phyloP scores from a whole-genome alignment of 345 rosid species.

The Geranium rotundifolium region DNA sequence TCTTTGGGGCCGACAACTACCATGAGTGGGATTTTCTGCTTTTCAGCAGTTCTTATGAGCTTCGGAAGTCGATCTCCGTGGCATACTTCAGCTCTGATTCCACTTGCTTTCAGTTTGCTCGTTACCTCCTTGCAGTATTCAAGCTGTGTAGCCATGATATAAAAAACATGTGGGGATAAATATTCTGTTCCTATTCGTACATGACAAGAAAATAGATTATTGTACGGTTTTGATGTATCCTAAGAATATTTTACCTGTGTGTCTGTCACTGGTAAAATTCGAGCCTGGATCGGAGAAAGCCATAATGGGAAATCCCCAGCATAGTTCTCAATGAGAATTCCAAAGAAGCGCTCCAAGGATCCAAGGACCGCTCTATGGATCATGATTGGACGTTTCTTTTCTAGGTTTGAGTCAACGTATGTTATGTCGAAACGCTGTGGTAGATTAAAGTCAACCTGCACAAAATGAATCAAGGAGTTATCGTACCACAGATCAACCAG shows the following conservation, averaged over 20 bases:
- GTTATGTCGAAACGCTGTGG: constrained; percentile 84
- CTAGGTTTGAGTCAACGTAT: constrained; percentile 65
- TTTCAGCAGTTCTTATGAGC: constrained; percentile 85
- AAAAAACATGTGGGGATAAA: background rate
- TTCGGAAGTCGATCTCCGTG: constrained; percentile 87
- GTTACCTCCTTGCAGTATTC: constrained; percentile 56
- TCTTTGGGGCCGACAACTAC: constrained; percentile 90
- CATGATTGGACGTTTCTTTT: constrained; percentile 85
- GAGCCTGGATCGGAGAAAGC: constrained; percentile 89
- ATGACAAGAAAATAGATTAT: no score
- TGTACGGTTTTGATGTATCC: background rate
- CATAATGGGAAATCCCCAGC: constrained; percentile 97
- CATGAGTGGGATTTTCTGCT: constrained; percentile 83
- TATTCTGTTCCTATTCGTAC: background rate
- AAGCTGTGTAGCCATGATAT: constrained; percentile 26
- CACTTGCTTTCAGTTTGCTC: constrained; percentile 40
- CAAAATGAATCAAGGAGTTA: background rate
- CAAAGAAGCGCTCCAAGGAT: constrained; percentile 81
- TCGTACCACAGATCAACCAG: background rate
- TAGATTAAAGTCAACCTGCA: constrained; percentile 88
- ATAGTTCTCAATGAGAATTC: constrained; percentile 86
- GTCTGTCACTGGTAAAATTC: constrained; percentile 83
- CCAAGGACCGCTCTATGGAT: constrained; percentile 96
- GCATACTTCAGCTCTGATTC: constrained; percentile 67
- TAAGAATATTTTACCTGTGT: constrained; percentile 41